A percentile compares a stretch with the other conserved stretches of the same genome.
Evolutionary conservation across 768 basidiomycete species (phyloP).

Genomic region (Tephrocybe sp.): DNA sequence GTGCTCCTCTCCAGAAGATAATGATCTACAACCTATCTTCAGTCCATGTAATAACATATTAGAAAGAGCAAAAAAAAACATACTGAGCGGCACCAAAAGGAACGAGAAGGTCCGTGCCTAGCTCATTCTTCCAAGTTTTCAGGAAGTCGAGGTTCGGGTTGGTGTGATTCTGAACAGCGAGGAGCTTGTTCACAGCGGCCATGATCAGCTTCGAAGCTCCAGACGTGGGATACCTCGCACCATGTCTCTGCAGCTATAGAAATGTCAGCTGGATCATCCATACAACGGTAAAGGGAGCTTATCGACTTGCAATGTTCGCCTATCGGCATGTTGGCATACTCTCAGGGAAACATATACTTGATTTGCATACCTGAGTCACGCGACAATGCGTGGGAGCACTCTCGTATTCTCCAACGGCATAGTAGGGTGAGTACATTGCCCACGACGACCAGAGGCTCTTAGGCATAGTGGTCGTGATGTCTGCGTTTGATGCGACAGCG

Average conservation of each 20-base stretch:
- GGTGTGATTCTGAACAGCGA: constrained; percentile 39
- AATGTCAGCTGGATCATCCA: neutral
- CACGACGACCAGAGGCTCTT: constrained; percentile 33
- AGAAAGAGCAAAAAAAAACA: constrained; percentile 17
- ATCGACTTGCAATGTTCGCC: constrained; percentile 58
- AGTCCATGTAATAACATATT: neutral
- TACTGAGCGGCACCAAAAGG: constrained; percentile 66
- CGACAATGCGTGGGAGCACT: constrained; percentile 46
- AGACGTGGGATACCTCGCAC: constrained; percentile 71
- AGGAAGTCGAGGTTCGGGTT: constrained; percentile 57
- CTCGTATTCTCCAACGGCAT: constrained; percentile 41
- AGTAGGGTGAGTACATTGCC: constrained; percentile 65
- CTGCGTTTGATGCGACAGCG: neutral
- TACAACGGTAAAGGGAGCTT: neutral
- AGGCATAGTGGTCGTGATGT: constrained; percentile 8
- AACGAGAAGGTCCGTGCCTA: constrained; percentile 60
- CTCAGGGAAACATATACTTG: neutral
- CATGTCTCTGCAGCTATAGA: constrained; percentile 76
- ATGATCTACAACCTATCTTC: constrained; percentile 22
- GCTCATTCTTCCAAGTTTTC: constrained; percentile 50
- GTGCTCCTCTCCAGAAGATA: constrained; percentile 46
- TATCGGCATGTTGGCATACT: constrained; percentile 19
- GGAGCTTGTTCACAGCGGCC: constrained; percentile 50
- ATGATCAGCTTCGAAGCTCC: constrained; percentile 41
- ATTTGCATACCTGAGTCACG: constrained; percentile 49